Percentiles rank a stretch among this genome's conserved stretches.
These are phyloP conservation scores for Epichloe uncinata DNA, from an alignment of 2,329 filamentous ascomycete genomes.

Conservation along the genomic window DNA sequence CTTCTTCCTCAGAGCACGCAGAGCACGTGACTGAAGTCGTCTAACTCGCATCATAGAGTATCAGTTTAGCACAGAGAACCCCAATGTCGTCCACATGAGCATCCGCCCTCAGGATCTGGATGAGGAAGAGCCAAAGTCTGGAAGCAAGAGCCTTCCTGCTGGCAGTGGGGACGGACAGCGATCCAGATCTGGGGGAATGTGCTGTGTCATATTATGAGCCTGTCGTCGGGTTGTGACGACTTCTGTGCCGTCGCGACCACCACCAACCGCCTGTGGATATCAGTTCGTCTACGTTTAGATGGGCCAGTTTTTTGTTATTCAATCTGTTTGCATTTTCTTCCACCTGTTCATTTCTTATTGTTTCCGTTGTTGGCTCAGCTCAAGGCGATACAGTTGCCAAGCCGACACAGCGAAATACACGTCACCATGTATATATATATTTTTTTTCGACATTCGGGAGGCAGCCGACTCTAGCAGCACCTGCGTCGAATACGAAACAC, in stretches of 20 bases:
- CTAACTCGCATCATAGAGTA: conserved; percentile 44
- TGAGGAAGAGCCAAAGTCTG: conserved; percentile 61
- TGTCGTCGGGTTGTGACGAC: not conserved
- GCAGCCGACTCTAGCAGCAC: not conserved
- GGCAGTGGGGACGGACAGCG: conserved; percentile 27
- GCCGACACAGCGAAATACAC: not conserved
- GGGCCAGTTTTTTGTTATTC: not conserved
- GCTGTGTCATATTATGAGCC: conserved; percentile 39
- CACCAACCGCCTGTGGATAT: not conserved
- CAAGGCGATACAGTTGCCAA: not conserved
- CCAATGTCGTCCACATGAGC: conserved; percentile 91
- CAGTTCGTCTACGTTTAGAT: not conserved
- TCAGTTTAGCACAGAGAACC: conserved; percentile 57
- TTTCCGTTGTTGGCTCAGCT: not conserved
- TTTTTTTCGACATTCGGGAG: not conserved
- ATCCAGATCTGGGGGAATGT: conserved; percentile 27
- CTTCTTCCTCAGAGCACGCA: not conserved
- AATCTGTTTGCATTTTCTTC: not conserved
- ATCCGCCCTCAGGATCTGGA: conserved; percentile 78
- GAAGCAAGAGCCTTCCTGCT: conserved; percentile 37
- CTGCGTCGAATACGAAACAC: not conserved
- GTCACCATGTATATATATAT: not conserved
- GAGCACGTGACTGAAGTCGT: not conserved
- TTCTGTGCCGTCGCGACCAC: not conserved
- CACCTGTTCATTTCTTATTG: not conserved